Base-by-base conservation (phyloP, 208 protist genomes). In the Wallacemonas rigidus region DNA sequence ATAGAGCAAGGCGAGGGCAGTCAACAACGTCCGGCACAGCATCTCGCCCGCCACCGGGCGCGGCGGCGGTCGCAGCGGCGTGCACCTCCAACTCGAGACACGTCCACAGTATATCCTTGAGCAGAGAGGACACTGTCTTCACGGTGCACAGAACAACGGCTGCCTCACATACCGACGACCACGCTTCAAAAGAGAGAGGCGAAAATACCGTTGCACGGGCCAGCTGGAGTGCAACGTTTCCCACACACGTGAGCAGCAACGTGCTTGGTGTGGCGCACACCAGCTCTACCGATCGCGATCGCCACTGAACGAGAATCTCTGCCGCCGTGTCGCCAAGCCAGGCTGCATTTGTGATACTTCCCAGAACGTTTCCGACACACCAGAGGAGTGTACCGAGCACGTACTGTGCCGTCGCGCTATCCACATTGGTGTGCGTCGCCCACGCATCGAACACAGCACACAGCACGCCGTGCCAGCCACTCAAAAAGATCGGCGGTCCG, bases 51-150 rank as follows among this genome's bases (percentile, higher is more conserved):
- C 12, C 45, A 12, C 53, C 53, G 6, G 53, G 6, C 53, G 53
- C 14, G 6, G 53, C 11, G 53, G 15, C 9, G 1, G 14, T n/a
- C 26, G 14, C 51, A 56, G 35, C 36, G 36, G 36, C 56, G 6
- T 3, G 15, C 8, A 5, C 9, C 12, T 65, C 60, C 60, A 65
- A 17, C n/a, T 14, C 12, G 60, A 45, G 40, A n/a, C 60, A 41
- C 1, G 60, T 48, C 5, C n/a, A 41, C 3, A 65, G 60, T 4
- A 65, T 48, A 41, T 65, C 60, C 43, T 65, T 65, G 40, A 65
- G 60, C 60, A 65, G 60, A 3, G 40, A 6, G 3, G 60, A 65
- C 14, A 65, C 60, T 3, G 60, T 8, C 60, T 65, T 65, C 12
- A 65, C 60, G 7, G 8, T 53, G 43, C 60, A 65, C 43, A 35